Conservation (phyloP, 192 early-diverging fungal genomes). For the Podila epicladia region DNA sequence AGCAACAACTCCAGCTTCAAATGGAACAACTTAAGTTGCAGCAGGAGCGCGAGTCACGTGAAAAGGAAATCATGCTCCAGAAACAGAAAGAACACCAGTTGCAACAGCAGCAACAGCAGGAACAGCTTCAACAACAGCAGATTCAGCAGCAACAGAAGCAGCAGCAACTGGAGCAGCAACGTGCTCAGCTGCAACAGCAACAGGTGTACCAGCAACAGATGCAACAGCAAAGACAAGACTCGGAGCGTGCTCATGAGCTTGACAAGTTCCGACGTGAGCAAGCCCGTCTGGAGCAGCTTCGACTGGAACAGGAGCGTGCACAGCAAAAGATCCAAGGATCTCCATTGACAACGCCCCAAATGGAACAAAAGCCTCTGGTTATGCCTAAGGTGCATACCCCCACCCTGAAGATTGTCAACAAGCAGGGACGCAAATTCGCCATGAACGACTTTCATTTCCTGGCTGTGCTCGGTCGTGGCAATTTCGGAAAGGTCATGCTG, state of each 20-base stretch:
- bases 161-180: conserved; percentile 31
- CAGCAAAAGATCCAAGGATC: conserved; percentile 20
- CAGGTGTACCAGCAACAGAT: conserved; percentile 51
- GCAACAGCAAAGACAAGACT: conserved; percentile 41
- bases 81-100: conserved; percentile 12
- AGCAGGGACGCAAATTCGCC: conserved; percentile 67
- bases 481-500: conserved; percentile 99
- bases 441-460: conserved; percentile 94
- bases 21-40: conserved; percentile 52
- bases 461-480: conserved; percentile 96
- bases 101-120: conserved; percentile 12
- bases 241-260: conserved; percentile 19
- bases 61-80: conserved; percentile 12
- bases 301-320: conserved; percentile 40
- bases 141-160: conserved; percentile 30
- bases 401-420: conserved; percentile 43
- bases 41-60: conserved; percentile 30
- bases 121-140: conserved; percentile 48
- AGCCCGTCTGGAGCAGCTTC: conserved; percentile 42
- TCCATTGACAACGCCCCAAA: conserved; percentile 22
- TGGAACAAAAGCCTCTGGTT: conserved; percentile 23
- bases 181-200: conserved; percentile 51
- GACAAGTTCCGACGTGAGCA: conserved; percentile 28
- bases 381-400: conserved; percentile 44
- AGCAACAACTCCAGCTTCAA: conserved; percentile 14